Percentiles rank a stretch among this genome's conserved stretches.
phyloP scores from a whole-genome alignment of 108 stramenopile genomes.

The Chaetoceros tenuissimus region DNA sequence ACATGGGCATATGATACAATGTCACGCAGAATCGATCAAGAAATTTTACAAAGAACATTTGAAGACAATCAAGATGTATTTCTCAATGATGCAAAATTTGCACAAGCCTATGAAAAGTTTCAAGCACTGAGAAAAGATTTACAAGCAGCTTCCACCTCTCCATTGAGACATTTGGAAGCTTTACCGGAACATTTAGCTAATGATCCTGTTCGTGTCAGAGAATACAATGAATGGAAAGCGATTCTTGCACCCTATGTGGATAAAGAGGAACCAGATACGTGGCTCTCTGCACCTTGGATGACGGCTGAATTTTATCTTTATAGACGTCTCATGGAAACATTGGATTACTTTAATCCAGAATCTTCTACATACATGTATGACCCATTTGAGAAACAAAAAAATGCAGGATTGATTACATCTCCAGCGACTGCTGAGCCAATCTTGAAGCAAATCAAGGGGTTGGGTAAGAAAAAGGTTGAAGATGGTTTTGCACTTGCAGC shows the following conservation, averaged over 20 bases:
- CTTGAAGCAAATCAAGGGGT: slow-evolving; percentile 42
- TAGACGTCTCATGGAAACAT: slow-evolving; percentile 68
- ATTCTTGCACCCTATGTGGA: slow-evolving; percentile 66
- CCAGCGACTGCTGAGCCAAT: slow-evolving; percentile 63
- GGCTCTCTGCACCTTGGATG: slow-evolving; percentile 94
- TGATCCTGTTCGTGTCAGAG: slow-evolving; percentile 22
- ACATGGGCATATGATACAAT: slow-evolving; percentile 97
- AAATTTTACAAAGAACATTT: slow-evolving; percentile 85
- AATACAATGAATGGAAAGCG: slow-evolving; percentile 67
- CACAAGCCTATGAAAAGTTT: slow-evolving; percentile 40
- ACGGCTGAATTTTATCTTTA: slow-evolving; percentile 95
- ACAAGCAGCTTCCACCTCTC: slow-evolving; percentile 42
- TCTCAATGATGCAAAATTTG: slow-evolving; percentile 39
- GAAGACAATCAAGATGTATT: slow-evolving; percentile 73
- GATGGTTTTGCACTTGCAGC: slow-evolving; percentile 55
- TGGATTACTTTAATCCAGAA: slow-evolving; percentile 71
- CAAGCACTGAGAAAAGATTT: slow-evolving; percentile 64
- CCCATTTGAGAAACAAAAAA: slow-evolving; percentile 80
- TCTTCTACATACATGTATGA: slow-evolving; percentile 73
- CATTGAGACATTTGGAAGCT: slow-evolving; percentile 48
- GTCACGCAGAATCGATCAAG: slow-evolving; percentile 82
- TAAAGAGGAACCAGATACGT: slow-evolving; percentile 46
- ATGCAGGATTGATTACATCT: slow-evolving; percentile 55
- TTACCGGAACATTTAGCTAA: slow-evolving; percentile 37
- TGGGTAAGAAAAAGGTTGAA: slow-evolving; percentile 25